Conservation (phyloP, 805 yeast genomes). For the Metschnikowia proteae region DNA sequence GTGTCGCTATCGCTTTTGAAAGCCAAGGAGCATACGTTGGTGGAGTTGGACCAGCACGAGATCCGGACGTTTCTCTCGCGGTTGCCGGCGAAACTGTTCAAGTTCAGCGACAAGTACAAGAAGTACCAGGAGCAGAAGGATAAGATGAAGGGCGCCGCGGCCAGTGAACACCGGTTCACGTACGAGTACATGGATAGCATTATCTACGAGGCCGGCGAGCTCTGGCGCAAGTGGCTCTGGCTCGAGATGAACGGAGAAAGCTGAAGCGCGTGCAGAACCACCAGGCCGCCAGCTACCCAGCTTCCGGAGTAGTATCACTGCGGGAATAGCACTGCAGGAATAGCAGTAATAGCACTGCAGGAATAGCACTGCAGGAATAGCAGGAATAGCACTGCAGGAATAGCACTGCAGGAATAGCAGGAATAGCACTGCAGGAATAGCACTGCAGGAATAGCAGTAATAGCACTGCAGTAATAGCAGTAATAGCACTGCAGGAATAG, state of each 20-base stretch:
- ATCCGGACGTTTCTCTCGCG: constrained; percentile 72
- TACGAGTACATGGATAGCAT: constrained; percentile 67
- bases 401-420: too few relatives aligned
- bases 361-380: too few relatives aligned
- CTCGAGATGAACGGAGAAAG: constrained; percentile 32
- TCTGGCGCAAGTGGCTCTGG: constrained; percentile 82
- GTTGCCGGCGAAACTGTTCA: constrained; percentile 45
- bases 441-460: too few relatives aligned
- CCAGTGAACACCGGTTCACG: constrained; percentile 10
- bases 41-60: constrained; percentile 89
- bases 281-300: too few relatives aligned
- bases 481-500: too few relatives aligned
- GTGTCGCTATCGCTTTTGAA: constrained; percentile 75
- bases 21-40: constrained; percentile 69
- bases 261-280: too few relatives aligned
- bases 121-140: constrained; percentile 26
- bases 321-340: too few relatives aligned
- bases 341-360: too few relatives aligned
- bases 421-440: too few relatives aligned
- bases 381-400: too few relatives aligned
- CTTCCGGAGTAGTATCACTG: too few relatives aligned
- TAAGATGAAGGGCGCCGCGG: constrained; percentile 19
- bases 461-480: too few relatives aligned
- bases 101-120: constrained; percentile 30
- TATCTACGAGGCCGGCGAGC: constrained; percentile 74